phyloP scores from a whole-genome alignment of 768 basidiomycete species.

The Boletellus ananiceps region DNA sequence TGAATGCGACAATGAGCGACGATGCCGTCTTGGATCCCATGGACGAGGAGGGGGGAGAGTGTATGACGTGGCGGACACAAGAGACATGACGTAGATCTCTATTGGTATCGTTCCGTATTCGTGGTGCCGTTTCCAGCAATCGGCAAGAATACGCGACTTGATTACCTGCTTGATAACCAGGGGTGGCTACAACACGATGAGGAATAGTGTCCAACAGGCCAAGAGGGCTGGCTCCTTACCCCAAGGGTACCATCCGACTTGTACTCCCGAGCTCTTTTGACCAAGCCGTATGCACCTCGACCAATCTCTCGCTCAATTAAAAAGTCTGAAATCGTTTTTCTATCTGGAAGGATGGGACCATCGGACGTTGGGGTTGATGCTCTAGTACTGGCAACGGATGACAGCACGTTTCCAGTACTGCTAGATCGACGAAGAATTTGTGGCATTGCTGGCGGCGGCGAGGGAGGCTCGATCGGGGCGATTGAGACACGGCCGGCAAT shows the following conservation, averaged over 20 bases:
- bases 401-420: slow-evolving; percentile 61
- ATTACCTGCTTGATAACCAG: slow-evolving; percentile 97
- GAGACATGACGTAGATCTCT: slow-evolving; percentile 93
- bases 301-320: slow-evolving; percentile 86
- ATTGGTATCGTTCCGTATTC: slow-evolving; percentile 95
- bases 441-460: slow-evolving; percentile 55
- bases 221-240: slow-evolving; percentile 46
- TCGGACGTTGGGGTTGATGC: slow-evolving; percentile 54
- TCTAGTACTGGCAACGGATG: slow-evolving; percentile 53
- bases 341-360: slow-evolving; percentile 37
- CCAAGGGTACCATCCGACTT: slow-evolving; percentile 72
- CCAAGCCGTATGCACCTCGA: slow-evolving; percentile 91
- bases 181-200: slow-evolving; percentile 53
- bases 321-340: slow-evolving; percentile 79
- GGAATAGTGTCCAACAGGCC: neutral
- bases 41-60: slow-evolving; percentile 73
- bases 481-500: slow-evolving; percentile 80
- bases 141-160: slow-evolving; percentile 95
- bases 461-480: slow-evolving; percentile 69
- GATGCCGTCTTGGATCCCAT: slow-evolving; percentile 70
- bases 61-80: slow-evolving; percentile 78
- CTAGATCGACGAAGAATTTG: slow-evolving; percentile 60
- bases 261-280: slow-evolving; percentile 84
- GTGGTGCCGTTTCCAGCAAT: slow-evolving; percentile 99
- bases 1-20: slow-evolving; percentile 20